These are phyloP conservation scores for Ophiostoma populinum DNA, from an alignment of 2,329 filamentous ascomycete species.

Conservation along the genomic window DNA sequence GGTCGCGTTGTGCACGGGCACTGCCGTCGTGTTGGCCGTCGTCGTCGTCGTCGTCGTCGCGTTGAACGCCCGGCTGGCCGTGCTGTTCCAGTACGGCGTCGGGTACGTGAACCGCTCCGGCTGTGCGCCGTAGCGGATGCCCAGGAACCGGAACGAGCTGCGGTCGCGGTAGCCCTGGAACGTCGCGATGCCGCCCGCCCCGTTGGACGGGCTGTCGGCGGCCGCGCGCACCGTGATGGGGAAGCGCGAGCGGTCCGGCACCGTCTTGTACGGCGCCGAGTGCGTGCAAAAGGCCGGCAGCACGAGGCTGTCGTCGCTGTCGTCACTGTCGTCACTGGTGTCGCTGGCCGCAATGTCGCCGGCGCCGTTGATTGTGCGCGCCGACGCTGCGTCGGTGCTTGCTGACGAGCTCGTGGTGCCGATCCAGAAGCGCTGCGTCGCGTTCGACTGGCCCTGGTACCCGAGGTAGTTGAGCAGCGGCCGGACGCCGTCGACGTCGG, in stretches of 20 bases:
- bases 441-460: slow-evolving; percentile 15
- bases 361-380: slow-evolving; percentile 15
- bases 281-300: slow-evolving; percentile 26
- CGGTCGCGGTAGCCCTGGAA: slow-evolving; percentile 26
- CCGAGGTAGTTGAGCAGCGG: slow-evolving; percentile 20
- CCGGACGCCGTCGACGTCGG: slow-evolving; percentile 15
- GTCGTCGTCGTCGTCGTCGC: slow-evolving; percentile 18
- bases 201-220: slow-evolving; percentile 15
- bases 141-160: slow-evolving; percentile 32
- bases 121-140: slow-evolving; percentile 27
- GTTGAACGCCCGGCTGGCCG: slow-evolving; percentile 5
- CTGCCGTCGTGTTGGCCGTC: slow-evolving; percentile 3
- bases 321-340: slow-evolving; percentile 4
- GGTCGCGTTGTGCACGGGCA: slow-evolving; percentile 17
- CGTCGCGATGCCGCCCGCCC: slow-evolving; percentile 9
- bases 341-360: slow-evolving; percentile 13
- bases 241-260: slow-evolving; percentile 16
- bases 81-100: slow-evolving; percentile 16
- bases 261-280: slow-evolving; percentile 19
- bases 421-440: slow-evolving; percentile 21
- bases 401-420: slow-evolving; percentile 7
- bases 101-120: slow-evolving; percentile 29
- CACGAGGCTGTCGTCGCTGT: slow-evolving; percentile 3
- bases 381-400: background rate
- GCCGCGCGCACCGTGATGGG: slow-evolving; percentile 21